Evolutionary conservation across 768 basidiomycete genomes (phyloP).

Genomic region (Lentinula sp.): DNA sequence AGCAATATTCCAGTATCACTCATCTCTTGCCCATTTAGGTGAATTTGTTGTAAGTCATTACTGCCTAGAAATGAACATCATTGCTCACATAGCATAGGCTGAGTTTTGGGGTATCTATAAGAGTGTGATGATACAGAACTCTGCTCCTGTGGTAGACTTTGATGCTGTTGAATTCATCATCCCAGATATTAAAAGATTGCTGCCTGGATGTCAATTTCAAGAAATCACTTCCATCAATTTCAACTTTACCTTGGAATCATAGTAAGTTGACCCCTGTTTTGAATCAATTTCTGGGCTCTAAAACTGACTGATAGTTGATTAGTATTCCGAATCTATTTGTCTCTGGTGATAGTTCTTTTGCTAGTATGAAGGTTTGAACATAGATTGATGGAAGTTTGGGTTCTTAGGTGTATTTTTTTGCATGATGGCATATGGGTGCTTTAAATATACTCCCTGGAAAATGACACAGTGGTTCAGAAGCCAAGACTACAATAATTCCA

Average conservation of each 20-base stretch:
- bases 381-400: background rate
- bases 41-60: background rate
- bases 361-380: background rate
- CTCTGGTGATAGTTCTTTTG: background rate
- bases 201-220: background rate
- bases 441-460: background rate
- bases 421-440: background rate
- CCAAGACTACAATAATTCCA: background rate
- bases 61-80: background rate
- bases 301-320: background rate
- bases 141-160: background rate
- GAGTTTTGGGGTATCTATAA: background rate
- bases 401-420: background rate
- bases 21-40: background rate
- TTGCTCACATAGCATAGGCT: background rate
- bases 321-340: background rate
- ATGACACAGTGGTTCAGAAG: background rate
- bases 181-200: background rate
- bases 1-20: background rate
- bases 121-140: background rate
- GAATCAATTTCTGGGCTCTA: background rate
- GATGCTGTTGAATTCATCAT: background rate
- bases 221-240: background rate
- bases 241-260: background rate
- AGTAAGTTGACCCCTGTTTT: background rate